These are phyloP conservation scores for Candolleomyces aberdarensis DNA, from an alignment of 768 basidiomycete genomes.

Conservation along the genomic window DNA sequence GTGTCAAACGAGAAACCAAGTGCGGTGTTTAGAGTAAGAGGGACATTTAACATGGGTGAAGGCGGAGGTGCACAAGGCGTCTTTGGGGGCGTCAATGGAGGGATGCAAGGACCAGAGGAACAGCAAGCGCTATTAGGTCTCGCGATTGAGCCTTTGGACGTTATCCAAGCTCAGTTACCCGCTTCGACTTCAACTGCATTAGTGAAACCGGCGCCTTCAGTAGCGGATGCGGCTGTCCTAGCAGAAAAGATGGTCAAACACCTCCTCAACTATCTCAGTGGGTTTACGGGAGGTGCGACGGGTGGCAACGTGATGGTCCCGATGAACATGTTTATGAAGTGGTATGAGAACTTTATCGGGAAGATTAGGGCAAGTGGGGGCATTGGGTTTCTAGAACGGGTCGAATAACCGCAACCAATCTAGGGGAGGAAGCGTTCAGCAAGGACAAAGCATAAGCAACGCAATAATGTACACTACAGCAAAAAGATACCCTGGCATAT, in stretches of 20 bases:
- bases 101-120: slow-evolving; percentile 22
- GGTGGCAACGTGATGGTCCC: slow-evolving; percentile 48
- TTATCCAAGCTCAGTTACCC: slow-evolving; percentile 56
- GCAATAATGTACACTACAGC: not conserved
- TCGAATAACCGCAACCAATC: slow-evolving; percentile 19
- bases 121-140: slow-evolving; percentile 77
- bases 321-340: slow-evolving; percentile 59
- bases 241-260: slow-evolving; percentile 73
- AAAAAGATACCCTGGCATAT: not conserved
- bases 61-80: slow-evolving; percentile 28
- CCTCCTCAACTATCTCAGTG: slow-evolving; percentile 70
- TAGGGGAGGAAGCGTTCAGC: too few species aligned
- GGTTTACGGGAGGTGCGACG: slow-evolving; percentile 46
- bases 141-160: slow-evolving; percentile 69
- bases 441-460: not conserved
- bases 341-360: slow-evolving; percentile 66
- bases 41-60: slow-evolving; percentile 40
- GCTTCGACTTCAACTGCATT: slow-evolving; percentile 15
- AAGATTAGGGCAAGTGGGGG: slow-evolving; percentile 58
- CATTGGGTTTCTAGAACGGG: slow-evolving; percentile 57
- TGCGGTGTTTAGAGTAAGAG: slow-evolving; percentile 80
- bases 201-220: slow-evolving; percentile 40
- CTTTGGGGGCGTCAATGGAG: not conserved
- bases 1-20: slow-evolving; percentile 89
- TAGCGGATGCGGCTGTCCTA: slow-evolving; percentile 26